phyloP scores from a whole-genome alignment of 441 rosid species.

The Bocquillonia castaneifolia region DNA sequence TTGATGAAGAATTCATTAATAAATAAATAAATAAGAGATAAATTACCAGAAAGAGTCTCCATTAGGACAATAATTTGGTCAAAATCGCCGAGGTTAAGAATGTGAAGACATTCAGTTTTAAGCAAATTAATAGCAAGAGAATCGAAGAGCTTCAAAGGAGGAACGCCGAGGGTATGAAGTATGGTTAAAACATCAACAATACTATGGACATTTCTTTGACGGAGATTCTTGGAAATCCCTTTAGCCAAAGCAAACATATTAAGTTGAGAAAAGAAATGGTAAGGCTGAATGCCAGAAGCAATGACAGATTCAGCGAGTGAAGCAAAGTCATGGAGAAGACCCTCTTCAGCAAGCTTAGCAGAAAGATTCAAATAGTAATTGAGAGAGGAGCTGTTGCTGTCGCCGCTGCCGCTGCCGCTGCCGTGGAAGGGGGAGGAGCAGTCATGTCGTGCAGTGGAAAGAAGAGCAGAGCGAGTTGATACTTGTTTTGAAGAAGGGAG shows the following conservation, averaged over 20 bases:
- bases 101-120: conserved; percentile 49
- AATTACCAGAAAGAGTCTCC: conserved; percentile 72
- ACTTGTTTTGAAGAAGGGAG: too few species aligned
- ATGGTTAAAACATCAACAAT: conserved; percentile 50
- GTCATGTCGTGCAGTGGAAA: conserved; percentile 36
- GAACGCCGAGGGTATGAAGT: conserved; percentile 50
- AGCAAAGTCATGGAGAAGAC: conserved; percentile 58
- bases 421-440: conserved; percentile 33
- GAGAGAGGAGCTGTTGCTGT: too few species aligned
- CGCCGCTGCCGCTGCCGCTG: too few species aligned
- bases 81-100: conserved; percentile 44
- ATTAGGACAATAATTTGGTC: conserved; percentile 49
- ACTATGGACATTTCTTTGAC: conserved; percentile 46
- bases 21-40: not conserved
- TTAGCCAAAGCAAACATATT: conserved; percentile 38
- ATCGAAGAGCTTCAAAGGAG: conserved; percentile 50
- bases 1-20: too few species aligned
- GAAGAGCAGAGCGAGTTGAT: conserved; percentile 23
- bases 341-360: conserved; percentile 62
- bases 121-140: conserved; percentile 38
- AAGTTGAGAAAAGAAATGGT: conserved; percentile 44
- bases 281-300: conserved; percentile 47
- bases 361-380: too few species aligned
- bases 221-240: conserved; percentile 47
- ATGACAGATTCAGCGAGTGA: conserved; percentile 48